Conservation (phyloP, 2,329 filamentous ascomycete genomes). For the Cylindrodendrum hubeiense region DNA sequence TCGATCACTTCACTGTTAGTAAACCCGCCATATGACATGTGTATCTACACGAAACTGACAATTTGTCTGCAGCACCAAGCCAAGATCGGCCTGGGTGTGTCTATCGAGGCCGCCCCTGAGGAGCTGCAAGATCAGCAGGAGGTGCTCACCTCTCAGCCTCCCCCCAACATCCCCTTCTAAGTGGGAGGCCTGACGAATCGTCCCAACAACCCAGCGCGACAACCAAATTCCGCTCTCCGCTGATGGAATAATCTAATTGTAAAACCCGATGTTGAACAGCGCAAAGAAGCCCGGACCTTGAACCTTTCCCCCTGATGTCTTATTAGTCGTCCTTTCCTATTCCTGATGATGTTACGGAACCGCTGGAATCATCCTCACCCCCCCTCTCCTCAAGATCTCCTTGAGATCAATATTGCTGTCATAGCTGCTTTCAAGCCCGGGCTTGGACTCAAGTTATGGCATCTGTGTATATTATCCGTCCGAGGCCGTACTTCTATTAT, state of each 20-base stretch:
- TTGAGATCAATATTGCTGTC: slow-evolving; percentile 17
- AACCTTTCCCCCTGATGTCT: slow-evolving; percentile 43
- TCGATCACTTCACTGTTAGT: slow-evolving; percentile 94
- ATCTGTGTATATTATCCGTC: slow-evolving; percentile 47
- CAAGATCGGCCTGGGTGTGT: slow-evolving; percentile 94
- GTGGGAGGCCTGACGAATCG: slow-evolving; percentile 22
- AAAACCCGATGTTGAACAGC: slow-evolving; percentile 39
- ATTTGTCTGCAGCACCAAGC: slow-evolving; percentile 80
- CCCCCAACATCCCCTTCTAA: slow-evolving; percentile 76
- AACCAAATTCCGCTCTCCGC: slow-evolving; percentile 35
- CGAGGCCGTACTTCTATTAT: slow-evolving; percentile 32
- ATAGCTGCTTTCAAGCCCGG: background rate
- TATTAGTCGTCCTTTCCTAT: slow-evolving; percentile 44
- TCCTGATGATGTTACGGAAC: slow-evolving; percentile 38
- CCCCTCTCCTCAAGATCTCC: slow-evolving; percentile 21
- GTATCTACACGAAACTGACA: slow-evolving; percentile 43
- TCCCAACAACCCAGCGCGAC: slow-evolving; percentile 34
- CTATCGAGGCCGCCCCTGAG: slow-evolving; percentile 86
- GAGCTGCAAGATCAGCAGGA: slow-evolving; percentile 90
- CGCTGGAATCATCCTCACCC: slow-evolving; percentile 23
- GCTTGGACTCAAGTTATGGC: slow-evolving; percentile 12
- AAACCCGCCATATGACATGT: background rate
- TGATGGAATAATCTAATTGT: slow-evolving; percentile 46
- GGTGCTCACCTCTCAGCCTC: slow-evolving; percentile 61
- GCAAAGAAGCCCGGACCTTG: slow-evolving; percentile 36